These are phyloP conservation scores for Candida easanensis DNA, from an alignment of 805 yeast species.

Conservation along the genomic window DNA sequence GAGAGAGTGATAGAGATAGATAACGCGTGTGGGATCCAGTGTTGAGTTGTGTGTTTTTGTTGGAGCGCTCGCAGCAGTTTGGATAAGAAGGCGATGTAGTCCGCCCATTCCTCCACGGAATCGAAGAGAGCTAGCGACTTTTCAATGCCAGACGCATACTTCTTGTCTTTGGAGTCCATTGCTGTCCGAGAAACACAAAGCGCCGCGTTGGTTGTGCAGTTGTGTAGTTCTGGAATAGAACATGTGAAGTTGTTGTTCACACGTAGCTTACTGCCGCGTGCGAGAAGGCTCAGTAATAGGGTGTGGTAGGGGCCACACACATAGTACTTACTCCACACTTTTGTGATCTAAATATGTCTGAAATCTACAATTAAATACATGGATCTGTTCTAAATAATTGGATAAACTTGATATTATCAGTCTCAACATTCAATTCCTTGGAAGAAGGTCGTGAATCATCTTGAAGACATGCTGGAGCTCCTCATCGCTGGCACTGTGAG, in stretches of 20 bases:
- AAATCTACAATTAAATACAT: no score
- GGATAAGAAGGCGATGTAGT: constrained; percentile 85
- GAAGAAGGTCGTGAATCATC: constrained; percentile 38
- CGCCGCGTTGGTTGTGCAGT: neutral
- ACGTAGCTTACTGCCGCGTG: neutral
- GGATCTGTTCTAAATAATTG: no score
- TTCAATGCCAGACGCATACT: constrained; percentile 64
- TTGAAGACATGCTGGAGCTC: constrained; percentile 57
- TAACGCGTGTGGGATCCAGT: constrained; percentile 66
- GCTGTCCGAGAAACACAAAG: neutral
- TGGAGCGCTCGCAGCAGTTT: constrained; percentile 72
- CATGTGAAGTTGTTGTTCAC: neutral
- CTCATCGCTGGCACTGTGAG: constrained; percentile 63
- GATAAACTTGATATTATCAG: no score
- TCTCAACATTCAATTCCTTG: constrained; percentile 7
- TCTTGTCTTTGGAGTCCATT: constrained; percentile 62
- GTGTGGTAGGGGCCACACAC: no score
- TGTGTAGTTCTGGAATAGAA: neutral
- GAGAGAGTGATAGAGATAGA: constrained; percentile 71
- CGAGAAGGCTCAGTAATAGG: no score
- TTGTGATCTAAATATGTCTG: no score
- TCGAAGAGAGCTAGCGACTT: constrained; percentile 75
- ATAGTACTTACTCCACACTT: no score
- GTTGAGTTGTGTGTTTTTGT: constrained; percentile 36
- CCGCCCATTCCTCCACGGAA: constrained; percentile 94